Evolutionary conservation across 2,329 filamentous ascomycete species (phyloP), one percentile per base, ranked within the genome.

Genomic region (Mycocentrospora acerina): DNA sequence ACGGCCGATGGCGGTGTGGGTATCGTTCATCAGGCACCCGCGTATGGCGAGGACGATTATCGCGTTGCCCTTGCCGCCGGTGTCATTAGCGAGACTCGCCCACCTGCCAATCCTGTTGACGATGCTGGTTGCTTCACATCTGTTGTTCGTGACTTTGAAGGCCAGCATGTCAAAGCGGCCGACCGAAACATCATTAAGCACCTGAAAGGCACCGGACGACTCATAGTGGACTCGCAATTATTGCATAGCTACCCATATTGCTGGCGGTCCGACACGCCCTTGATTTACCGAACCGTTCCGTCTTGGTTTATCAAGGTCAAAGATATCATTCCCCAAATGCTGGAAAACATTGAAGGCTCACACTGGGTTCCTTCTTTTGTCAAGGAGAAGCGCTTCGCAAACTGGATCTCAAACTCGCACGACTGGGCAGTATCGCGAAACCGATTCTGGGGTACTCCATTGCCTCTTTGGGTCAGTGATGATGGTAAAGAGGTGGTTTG

Each of bases 361-460:
- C 87, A 94, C 62, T 97, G 91, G 91, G 89, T 95, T 1, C 91
- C 91, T 2, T 82, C 79, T 1, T 87, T 88, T 55, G 90, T 97
- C 46, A 95, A 95, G 68, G 90, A 95, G 58, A 87, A 85, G 63
- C 83, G 91, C 11, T 97, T 97, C 58, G 81, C 85, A 30, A 93
- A 83, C 71, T 96, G 91, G 91, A 91, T 97, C 47, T 75, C 79
- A 43, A 91, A 91, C 62, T 90, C 91, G 11, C 84, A 86, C 42
- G 91, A 97, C 68, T 97, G 91, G 91, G 95, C 95, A 62, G 86
- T 97, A 22, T 93, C 89, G 37, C 79, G 91, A 51, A 95, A 95
- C 67, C 81, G 91, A 39, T 97, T 94, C 70, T 96, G 91, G 91
- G 91, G 91, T 34, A 96, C 90, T 0, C 90, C 90, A 2, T 82